A percentile compares a stretch with the other conserved stretches of the same genome.
These are phyloP conservation scores for Aphanomyces stellatus DNA, from an alignment of 352 stramenopile species.

Conservation along the genomic window DNA sequence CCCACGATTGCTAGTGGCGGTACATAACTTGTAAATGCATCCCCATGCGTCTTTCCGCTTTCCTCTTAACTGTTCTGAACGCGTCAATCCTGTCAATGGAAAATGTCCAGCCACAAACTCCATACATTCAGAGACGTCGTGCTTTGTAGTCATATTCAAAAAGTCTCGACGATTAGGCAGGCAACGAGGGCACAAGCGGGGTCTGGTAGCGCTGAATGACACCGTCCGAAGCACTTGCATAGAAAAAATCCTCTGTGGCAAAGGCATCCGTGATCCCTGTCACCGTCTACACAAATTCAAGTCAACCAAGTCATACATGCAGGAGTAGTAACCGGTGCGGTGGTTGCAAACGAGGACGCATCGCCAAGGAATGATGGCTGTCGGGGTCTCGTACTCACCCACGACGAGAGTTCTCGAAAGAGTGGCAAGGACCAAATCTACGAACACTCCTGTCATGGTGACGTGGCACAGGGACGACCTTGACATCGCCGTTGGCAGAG, in stretches of 20 bases:
- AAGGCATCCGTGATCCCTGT: constrained; percentile 76
- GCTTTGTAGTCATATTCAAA: too few species aligned
- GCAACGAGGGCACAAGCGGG: constrained; percentile 28
- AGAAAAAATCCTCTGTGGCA: constrained; percentile 73
- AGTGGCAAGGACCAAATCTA: constrained; percentile 78
- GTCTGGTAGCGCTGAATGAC: constrained; percentile 62
- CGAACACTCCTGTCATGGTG: background rate
- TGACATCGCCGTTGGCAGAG: constrained; percentile 73
- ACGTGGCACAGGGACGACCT: too few species aligned
- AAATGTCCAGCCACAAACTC: too few species aligned
- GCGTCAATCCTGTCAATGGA: too few species aligned
- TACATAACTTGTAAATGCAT: background rate
- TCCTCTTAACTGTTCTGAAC: too few species aligned
- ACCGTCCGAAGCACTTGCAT: constrained; percentile 73
- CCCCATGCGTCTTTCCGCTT: too few species aligned
- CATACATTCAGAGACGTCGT: too few species aligned
- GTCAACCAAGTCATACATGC: background rate
- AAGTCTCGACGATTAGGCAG: too few species aligned
- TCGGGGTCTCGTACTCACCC: constrained; percentile 70
- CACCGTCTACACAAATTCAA: constrained; percentile 40
- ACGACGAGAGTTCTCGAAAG: constrained; percentile 66
- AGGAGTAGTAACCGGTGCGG: constrained; percentile 44
- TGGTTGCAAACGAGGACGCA: constrained; percentile 74
- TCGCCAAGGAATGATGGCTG: constrained; percentile 65
- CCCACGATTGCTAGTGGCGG: background rate